Conservation (phyloP, 805 yeast genomes). For the Pichia cephalocereana region DNA sequence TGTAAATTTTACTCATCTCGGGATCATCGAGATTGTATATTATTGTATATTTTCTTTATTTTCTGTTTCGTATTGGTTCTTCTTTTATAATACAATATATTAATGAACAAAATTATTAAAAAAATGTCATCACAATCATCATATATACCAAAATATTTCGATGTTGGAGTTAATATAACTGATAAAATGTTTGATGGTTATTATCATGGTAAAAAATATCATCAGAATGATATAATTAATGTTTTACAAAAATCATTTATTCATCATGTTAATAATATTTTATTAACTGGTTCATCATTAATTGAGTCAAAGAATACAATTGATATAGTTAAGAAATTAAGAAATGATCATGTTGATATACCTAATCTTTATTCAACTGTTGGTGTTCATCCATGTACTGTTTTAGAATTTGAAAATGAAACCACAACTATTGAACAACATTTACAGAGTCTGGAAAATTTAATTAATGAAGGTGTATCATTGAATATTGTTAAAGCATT, state of each 20-base stretch:
- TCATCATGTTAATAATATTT: conserved; percentile 56
- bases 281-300: conserved; percentile 78
- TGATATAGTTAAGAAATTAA: conserved; percentile 33
- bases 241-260: conserved; percentile 60
- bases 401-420: conserved; percentile 38
- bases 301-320: conserved; percentile 57
- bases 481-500: conserved; percentile 62
- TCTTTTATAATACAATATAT: no score
- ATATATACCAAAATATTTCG: conserved; percentile 29
- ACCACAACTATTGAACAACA: conserved; percentile 27
- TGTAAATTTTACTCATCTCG: no score
- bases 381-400: conserved; percentile 95
- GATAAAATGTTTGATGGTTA: conserved; percentile 82
- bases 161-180: conserved; percentile 60
- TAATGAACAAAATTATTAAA: no score
- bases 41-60: no score
- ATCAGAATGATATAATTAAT: conserved; percentile 52
- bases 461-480: conserved; percentile 40
- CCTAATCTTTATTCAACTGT: conserved; percentile 54
- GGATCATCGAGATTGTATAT: no score
- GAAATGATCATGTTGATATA: conserved; percentile 11
- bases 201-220: conserved; percentile 60
- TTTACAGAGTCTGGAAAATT: conserved; percentile 36
- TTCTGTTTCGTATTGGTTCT: no score
- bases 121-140: no score